phyloP scores from a whole-genome alignment of 108 stramenopile genomes.

The Licmophora abbreviata region DNA sequence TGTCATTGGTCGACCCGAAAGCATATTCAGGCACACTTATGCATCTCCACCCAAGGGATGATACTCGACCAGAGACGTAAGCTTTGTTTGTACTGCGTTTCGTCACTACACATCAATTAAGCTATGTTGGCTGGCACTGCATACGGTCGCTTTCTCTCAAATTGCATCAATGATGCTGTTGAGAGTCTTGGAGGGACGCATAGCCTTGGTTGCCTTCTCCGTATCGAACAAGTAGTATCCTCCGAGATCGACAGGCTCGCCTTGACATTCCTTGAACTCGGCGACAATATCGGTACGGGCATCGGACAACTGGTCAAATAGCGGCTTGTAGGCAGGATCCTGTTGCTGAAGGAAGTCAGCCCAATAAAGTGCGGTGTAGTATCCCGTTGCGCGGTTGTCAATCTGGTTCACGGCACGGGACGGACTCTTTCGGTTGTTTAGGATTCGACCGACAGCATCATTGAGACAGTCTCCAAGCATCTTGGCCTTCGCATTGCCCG shows the following conservation, averaged over 20 bases:
- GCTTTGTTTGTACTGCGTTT: too few relatives aligned
- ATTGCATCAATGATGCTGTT: conserved; percentile 51
- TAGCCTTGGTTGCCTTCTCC: conserved; percentile 61
- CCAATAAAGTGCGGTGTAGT: conserved; percentile 90
- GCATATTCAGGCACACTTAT: too few relatives aligned
- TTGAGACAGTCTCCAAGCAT: conserved; percentile 76
- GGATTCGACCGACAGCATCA: conserved; percentile 80
- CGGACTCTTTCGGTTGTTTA: conserved; percentile 82
- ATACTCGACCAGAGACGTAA: too few relatives aligned
- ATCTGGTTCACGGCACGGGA: conserved; percentile 85
- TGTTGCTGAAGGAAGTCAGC: conserved; percentile 83
- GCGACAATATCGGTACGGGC: conserved; percentile 76
- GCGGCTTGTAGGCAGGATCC: conserved; percentile 64
- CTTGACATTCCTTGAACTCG: conserved; percentile 78
- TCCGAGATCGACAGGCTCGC: conserved; percentile 81
- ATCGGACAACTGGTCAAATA: conserved; percentile 60
- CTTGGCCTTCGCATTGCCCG: conserved; percentile 58
- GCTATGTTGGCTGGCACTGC: too few relatives aligned
- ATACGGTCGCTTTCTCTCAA: background rate
- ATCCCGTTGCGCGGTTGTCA: conserved; percentile 91
- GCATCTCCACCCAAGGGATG: too few relatives aligned
- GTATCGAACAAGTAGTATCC: conserved; percentile 84
- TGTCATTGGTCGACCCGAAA: too few relatives aligned
- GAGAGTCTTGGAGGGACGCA: conserved; percentile 79
- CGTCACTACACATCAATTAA: too few relatives aligned